Conservation (phyloP, 441 rosid species). For the Pelargonium fulgidum region DNA sequence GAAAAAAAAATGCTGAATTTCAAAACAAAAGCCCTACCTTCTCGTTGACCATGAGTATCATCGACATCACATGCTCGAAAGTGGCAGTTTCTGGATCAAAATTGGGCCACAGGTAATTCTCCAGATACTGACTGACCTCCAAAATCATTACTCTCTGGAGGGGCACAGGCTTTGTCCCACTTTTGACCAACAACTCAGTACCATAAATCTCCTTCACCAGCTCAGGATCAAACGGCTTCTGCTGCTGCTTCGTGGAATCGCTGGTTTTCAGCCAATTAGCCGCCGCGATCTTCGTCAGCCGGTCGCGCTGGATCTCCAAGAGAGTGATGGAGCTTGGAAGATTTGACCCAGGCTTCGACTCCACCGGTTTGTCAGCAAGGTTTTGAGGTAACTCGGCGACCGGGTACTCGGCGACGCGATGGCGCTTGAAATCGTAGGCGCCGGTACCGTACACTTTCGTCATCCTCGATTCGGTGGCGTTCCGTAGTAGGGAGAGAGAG, state of each 20-base stretch:
- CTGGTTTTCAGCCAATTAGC: constrained; percentile 68
- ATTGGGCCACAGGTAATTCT: constrained; percentile 93
- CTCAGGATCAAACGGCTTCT: constrained; percentile 59
- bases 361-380: constrained; percentile 45
- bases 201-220: constrained; percentile 76
- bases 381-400: constrained; percentile 40
- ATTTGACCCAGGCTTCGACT: constrained; percentile 59
- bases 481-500: background rate
- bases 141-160: constrained; percentile 90
- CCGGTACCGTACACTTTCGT: constrained; percentile 91
- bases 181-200: constrained; percentile 66
- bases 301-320: constrained; percentile 87
- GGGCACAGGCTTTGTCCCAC: constrained; percentile 78
- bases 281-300: constrained; percentile 66
- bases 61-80: constrained; percentile 94
- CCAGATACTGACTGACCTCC: constrained; percentile 96
- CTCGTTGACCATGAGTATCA: constrained; percentile 96
- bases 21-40: constrained; percentile 42
- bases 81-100: constrained; percentile 71
- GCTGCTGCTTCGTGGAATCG: constrained; percentile 27
- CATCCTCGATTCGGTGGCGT: constrained; percentile 30
- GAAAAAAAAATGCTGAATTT: background rate
- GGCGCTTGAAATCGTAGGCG: constrained; percentile 96
- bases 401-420: constrained; percentile 94
- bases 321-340: constrained; percentile 77